Percentiles rank a stretch among this genome's conserved stretches.
phyloP scores from a whole-genome alignment of 2,329 filamentous ascomycete genomes.

The Bipolaris oryzae region DNA sequence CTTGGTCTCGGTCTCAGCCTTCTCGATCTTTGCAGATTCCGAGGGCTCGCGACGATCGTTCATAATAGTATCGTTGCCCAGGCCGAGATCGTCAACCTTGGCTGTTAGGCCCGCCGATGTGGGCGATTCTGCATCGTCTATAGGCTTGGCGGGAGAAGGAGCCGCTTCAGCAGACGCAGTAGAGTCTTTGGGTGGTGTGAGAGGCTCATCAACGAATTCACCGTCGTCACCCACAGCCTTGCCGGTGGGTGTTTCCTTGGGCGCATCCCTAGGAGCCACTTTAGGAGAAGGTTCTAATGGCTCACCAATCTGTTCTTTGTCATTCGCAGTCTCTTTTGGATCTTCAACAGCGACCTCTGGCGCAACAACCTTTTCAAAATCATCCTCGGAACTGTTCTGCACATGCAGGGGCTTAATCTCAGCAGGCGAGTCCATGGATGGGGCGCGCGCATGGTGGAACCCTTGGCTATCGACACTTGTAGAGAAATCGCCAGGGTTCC shows the following conservation, averaged over 20 bases:
- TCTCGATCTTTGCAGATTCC: conserved; percentile 27
- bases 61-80: conserved; percentile 64
- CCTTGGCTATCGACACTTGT: conserved; percentile 60
- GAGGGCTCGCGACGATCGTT: conserved; percentile 34
- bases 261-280: conserved; percentile 47
- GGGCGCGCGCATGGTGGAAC: conserved; percentile 57
- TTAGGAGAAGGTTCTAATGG: conserved; percentile 51
- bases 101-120: conserved; percentile 62
- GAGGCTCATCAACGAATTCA: conserved; percentile 78
- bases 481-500: conserved; percentile 62
- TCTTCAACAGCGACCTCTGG: conserved; percentile 75
- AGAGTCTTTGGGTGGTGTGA: conserved; percentile 61
- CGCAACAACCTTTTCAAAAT: conserved; percentile 86
- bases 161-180: conserved; percentile 25
- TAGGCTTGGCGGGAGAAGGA: conserved; percentile 29
- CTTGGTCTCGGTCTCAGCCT: conserved; percentile 35
- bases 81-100: conserved; percentile 62
- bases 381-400: conserved; percentile 82
- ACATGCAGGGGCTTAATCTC: conserved; percentile 74
- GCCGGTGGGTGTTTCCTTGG: conserved; percentile 31
- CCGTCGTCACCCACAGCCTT: conserved; percentile 57
- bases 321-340: conserved; percentile 56
- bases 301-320: conserved; percentile 50
- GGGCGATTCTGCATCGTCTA: conserved; percentile 51
- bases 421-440: conserved; percentile 62